Conservation (phyloP, 495 filamentous ascomycete genomes). For the Penicillium lagena region DNA sequence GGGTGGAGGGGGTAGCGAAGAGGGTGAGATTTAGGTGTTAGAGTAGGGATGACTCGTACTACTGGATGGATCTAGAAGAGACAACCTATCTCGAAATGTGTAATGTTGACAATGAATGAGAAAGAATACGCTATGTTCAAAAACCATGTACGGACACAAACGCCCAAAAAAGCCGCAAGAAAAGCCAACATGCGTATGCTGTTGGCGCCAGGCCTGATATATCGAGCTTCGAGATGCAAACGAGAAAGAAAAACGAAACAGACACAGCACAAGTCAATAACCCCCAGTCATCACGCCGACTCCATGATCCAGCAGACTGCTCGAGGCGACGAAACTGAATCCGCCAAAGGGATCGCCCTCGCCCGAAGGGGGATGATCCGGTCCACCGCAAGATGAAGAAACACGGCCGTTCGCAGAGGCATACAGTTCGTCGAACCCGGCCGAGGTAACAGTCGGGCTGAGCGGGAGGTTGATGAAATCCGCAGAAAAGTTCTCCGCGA, state of each 20-base stretch:
- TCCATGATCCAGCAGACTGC: conserved; percentile 68
- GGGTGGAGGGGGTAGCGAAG: conserved; percentile 31
- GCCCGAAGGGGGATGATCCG: neutral
- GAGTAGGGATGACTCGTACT: too few relatives aligned
- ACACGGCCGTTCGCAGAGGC: conserved; percentile 15
- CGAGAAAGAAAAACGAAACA: neutral
- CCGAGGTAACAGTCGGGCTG: conserved; percentile 54
- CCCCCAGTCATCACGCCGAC: conserved; percentile 22
- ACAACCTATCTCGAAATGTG: neutral
- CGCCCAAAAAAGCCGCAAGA: too few relatives aligned
- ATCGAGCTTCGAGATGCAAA: too few relatives aligned
- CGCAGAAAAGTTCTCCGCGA: conserved; percentile 87
- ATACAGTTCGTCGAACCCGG: conserved; percentile 29
- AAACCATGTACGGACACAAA: too few relatives aligned
- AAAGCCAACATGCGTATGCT: too few relatives aligned
- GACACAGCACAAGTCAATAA: conserved; percentile 11
- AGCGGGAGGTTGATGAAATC: conserved; percentile 84
- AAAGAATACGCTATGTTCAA: too few relatives aligned
- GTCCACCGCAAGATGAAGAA: too few relatives aligned
- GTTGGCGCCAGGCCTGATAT: too few relatives aligned
- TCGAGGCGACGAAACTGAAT: conserved; percentile 91
- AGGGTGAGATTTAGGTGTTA: conserved; percentile 32
- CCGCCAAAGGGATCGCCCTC: conserved; percentile 81
- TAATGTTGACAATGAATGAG: too few relatives aligned
- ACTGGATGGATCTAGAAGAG: neutral